Evolutionary conservation across 2,329 filamentous ascomycete species (phyloP), one percentile per base, ranked within the genome.

Genomic region (Apiospora malaysiana): DNA sequence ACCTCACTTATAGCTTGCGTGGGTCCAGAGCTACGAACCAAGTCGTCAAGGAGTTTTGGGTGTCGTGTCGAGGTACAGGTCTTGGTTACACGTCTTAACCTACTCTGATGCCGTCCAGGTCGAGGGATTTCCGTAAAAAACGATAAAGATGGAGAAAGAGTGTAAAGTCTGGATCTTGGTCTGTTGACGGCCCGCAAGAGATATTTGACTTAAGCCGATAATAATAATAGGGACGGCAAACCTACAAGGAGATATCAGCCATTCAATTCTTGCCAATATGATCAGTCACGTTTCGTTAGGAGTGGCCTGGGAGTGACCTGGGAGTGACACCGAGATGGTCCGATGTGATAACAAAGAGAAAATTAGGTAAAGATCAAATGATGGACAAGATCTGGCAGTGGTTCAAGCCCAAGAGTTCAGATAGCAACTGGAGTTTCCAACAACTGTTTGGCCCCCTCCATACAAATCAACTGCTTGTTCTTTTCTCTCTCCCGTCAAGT

Each of bases 21-120:
- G 92, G 92, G 9, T 84, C 87, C 1, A 85, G 87, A 73, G 82
- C 85, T 68, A 93, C 92, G 3, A 93, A 91, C 73, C 86, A 90
- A 70, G 85, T 93, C 0, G 88, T 93, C 3, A 87, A 89, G 71
- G 91, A 93, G 42, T 94, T 94, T 77, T 94, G 91, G 90, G 81
- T 93, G n/a, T 85, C 86, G 2, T 91, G 90, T 72, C 85, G 92
- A 72, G 88, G 88, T 8, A 85, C 86, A 0, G 89, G 83, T 75
- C 91, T 90, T 79, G 83, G 88, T 10, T 91, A 91, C 79, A 86
- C 83, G 67, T 90, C 89, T 63, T 90, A 75, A 79, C 12, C 42
- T 45, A 16, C 42, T 14, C 6, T 40, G 18, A 40, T 40, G 32
- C 27, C 27, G 32, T 18, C 21, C 27, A 18, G 49, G 14, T 25